A percentile compares a stretch with the other conserved stretches of the same genome.
These are phyloP conservation scores for Malus hybrid DNA, from an alignment of 331 rosid genomes.

Conservation along the genomic window DNA sequence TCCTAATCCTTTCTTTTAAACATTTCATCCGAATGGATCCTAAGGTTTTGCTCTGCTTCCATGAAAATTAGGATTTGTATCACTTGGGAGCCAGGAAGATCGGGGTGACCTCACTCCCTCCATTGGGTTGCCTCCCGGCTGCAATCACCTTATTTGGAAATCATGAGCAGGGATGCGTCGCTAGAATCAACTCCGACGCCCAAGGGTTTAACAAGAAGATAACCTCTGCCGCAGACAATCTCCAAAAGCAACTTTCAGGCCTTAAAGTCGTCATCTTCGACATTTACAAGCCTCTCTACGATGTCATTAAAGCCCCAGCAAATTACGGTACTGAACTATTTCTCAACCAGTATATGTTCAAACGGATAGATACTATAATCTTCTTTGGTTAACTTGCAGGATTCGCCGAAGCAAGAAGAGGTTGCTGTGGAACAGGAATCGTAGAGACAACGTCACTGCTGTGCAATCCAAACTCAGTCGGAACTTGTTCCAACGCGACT, in stretches of 20 bases:
- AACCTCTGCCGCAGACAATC: conserved; percentile 55
- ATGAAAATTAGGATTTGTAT: conserved; percentile 47
- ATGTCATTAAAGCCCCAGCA: conserved; percentile 61
- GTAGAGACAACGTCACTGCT: conserved; percentile 52
- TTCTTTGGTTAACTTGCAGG: background rate
- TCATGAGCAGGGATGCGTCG: conserved; percentile 61
- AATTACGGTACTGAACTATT: conserved; percentile 31
- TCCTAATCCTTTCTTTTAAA: background rate
- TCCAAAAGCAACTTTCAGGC: conserved; percentile 66
- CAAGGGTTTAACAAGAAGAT: conserved; percentile 74
- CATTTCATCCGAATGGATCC: background rate
- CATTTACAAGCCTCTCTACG: conserved; percentile 59
- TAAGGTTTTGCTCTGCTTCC: background rate
- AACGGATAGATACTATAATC: background rate
- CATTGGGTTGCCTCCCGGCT: conserved; percentile 85
- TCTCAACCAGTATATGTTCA: background rate
- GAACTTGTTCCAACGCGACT: conserved; percentile 79
- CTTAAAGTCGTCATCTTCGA: conserved; percentile 76
- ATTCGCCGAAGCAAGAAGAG: conserved; percentile 61
- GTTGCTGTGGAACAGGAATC: conserved; percentile 80
- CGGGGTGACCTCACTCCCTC: conserved; percentile 93
- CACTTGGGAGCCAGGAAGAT: conserved; percentile 77
- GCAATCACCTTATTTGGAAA: conserved; percentile 62
- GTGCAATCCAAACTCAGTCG: conserved; percentile 61
- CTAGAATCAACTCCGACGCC: conserved; percentile 58